A percentile compares a stretch with the other conserved stretches of the same genome.
Evolutionary conservation across 176 grass and related monocot genomes (phyloP).

Genomic region (Bonia amplexicaulis): DNA sequence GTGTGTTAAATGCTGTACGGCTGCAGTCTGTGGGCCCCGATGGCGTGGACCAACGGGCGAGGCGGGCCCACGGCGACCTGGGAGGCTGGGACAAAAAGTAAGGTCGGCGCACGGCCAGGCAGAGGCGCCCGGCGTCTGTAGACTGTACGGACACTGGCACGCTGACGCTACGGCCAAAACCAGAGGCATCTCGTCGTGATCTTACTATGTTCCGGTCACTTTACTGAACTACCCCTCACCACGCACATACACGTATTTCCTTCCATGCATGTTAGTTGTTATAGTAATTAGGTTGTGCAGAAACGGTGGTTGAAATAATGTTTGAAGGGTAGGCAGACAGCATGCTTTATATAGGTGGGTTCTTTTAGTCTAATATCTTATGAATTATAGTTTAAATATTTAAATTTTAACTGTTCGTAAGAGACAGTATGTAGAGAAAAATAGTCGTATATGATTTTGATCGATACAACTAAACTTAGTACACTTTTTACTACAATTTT

Average conservation of each 20-base stretch:
- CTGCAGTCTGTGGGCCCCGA: neutral
- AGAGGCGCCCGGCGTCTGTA: neutral
- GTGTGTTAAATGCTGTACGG: neutral
- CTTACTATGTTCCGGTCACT: neutral
- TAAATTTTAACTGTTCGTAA: too few species aligned
- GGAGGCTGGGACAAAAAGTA: neutral
- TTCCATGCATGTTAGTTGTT: too few species aligned
- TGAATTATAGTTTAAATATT: too few species aligned
- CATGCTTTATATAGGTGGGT: neutral
- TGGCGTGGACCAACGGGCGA: too few species aligned
- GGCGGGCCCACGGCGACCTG: too few species aligned
- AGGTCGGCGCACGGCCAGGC: neutral
- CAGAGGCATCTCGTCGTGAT: neutral
- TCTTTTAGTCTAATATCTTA: too few species aligned
- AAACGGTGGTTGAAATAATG: neutral
- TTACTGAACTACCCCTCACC: neutral
- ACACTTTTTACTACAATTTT: too few species aligned
- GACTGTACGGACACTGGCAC: neutral
- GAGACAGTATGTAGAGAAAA: fast-evolving
- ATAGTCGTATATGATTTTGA: too few species aligned
- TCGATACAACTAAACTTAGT: too few species aligned
- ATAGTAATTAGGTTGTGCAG: neutral
- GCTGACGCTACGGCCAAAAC: neutral
- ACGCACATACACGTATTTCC: too few species aligned
- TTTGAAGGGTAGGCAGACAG: neutral